A percentile compares a stretch with the other conserved stretches of the same genome.
Conservation (phyloP, 495 filamentous ascomycete genomes). For the Platismatia glauca region DNA sequence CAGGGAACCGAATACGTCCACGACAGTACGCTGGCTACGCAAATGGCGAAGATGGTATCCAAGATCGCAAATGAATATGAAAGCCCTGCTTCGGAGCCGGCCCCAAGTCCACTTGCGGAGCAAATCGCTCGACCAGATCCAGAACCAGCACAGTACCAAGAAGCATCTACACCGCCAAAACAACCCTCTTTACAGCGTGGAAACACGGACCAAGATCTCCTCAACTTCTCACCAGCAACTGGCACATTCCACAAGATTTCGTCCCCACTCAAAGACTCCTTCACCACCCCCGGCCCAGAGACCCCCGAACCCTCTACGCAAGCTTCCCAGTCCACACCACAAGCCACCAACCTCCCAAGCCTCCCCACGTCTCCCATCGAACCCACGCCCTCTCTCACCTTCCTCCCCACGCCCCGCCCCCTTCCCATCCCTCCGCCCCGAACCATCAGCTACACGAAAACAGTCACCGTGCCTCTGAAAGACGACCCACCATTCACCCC, state of each 20-base stretch:
- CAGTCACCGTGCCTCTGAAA: constrained; percentile 25
- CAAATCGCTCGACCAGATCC: background rate
- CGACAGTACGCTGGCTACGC: constrained; percentile 28
- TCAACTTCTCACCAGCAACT: constrained; percentile 41
- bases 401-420: constrained; percentile 19
- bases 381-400: constrained; percentile 15
- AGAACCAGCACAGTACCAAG: constrained; percentile 14
- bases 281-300: constrained; percentile 5
- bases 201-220: constrained; percentile 25
- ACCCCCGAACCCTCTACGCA: constrained; percentile 18
- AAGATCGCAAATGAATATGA: background rate
- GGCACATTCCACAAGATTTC: constrained; percentile 43
- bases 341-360: constrained; percentile 11
- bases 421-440: constrained; percentile 14
- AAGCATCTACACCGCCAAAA: constrained; percentile 26
- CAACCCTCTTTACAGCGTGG: constrained; percentile 28
- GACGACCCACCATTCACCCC: constrained; percentile 12
- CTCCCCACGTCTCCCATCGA: constrained; percentile 11
- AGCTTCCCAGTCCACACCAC: constrained; percentile 23
- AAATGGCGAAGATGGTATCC: constrained; percentile 14
- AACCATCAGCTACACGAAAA: constrained; percentile 22
- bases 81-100: background rate
- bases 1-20: constrained; percentile 43
- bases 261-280: constrained; percentile 26
- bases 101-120: background rate